Evolutionary conservation across 371 early-diverging fungal species (phyloP), one percentile per base, ranked within the genome.

Genomic region (Mortierella sp.): DNA sequence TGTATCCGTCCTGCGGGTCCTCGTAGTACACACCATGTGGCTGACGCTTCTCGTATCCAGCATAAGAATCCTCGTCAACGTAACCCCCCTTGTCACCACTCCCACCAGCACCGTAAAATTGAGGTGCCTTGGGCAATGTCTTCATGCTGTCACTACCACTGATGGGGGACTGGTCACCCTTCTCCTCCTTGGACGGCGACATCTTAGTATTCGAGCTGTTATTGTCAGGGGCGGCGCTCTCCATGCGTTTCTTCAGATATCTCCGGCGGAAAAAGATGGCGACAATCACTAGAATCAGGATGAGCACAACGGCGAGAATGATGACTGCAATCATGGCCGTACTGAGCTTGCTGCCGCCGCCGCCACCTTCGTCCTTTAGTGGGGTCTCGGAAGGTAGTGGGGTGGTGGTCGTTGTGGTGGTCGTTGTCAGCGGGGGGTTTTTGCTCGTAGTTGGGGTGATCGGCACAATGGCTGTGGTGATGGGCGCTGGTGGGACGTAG

Each of bases 261-360:
- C 48, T 77, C 11, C 71, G 65, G 31, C 31, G 63, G 63, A 63
- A 63, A 16, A 16, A 31, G 34, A 63, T 63, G 31, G 31, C 63
- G 0, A 63, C 63, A 11, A 16, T 31, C 14, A 63, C 16, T 8
- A 63, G 16, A 7, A 31, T 19, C 63, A 63, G 4, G 7, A 63
- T 31, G 6, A 80, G n/a, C 75, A 86, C 82, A 72, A 68, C 80
- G 4, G 80, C 80, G 72, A 82, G 78, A 11, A 78, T 73, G 5
- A 78, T 75, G 26, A 78, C 47, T 0, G 70, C 76, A 4, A 77
- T 60, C 2, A 68, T 82, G 16, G 78, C 80, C 11, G 80, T n/a
- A 0, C 19, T 63, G 31, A 31, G 16, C 19, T 8, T 31, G 0
- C 5, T 5, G 42, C 42, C 5, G n/a, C 80, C 82, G 10, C 58